Conservation (phyloP, 805 yeast species). For the Nakazawaea populi region DNA sequence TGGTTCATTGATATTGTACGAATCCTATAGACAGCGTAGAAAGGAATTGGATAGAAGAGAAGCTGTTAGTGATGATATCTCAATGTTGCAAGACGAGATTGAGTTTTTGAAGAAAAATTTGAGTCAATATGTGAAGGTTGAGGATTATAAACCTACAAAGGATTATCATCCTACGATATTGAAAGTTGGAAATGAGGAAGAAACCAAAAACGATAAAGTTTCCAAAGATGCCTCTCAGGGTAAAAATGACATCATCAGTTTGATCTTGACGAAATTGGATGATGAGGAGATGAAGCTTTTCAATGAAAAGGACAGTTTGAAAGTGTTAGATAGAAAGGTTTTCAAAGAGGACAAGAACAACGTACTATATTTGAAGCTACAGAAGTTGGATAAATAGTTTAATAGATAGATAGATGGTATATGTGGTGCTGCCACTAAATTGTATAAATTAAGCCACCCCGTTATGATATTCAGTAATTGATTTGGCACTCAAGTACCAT, state of each 20-base stretch:
- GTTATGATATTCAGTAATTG: too few species aligned
- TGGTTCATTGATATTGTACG: constrained; percentile 68
- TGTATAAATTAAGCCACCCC: too few species aligned
- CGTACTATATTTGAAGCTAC: constrained; percentile 4
- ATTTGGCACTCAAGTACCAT: too few species aligned
- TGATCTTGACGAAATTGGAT: constrained; percentile 6
- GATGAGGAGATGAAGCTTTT: constrained; percentile 2
- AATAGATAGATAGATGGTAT: not conserved
- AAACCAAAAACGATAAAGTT: not conserved
- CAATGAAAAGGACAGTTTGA: not conserved
- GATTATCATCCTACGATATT: constrained; percentile 40
- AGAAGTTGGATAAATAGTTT: not conserved
- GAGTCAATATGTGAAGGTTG: constrained; percentile 34
- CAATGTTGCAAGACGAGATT: constrained; percentile 64
- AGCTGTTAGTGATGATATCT: constrained; percentile 65
- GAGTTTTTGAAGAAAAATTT: constrained; percentile 47
- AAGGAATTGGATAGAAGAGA: constrained; percentile 60
- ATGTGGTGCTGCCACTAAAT: too few species aligned
- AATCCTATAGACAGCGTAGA: constrained; percentile 59
- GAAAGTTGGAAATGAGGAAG: constrained; percentile 22
- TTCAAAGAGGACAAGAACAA: not conserved
- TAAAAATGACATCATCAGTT: not conserved
- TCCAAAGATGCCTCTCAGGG: not conserved
- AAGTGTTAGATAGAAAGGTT: not conserved
- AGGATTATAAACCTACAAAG: constrained; percentile 44